Conservation (phyloP, 169 alveolate species). For the Amoebophrya sp. region DNA sequence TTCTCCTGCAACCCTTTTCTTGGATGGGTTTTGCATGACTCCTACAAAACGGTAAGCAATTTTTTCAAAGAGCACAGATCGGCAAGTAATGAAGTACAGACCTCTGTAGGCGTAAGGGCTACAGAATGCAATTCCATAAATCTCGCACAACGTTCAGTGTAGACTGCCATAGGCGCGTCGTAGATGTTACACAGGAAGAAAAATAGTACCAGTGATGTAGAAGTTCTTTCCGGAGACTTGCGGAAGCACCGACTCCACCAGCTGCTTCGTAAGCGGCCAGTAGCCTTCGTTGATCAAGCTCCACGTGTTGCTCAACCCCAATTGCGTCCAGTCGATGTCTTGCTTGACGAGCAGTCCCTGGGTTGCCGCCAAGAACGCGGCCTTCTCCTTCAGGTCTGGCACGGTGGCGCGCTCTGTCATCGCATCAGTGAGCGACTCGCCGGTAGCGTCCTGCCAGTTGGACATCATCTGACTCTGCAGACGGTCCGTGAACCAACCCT, state of each 20-base stretch:
- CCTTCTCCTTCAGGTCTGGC: neutral
- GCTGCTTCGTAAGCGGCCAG: neutral
- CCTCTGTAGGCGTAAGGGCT: too few relatives aligned
- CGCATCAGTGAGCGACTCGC: neutral
- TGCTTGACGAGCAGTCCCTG: neutral
- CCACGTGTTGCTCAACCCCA: neutral
- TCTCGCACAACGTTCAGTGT: too few relatives aligned
- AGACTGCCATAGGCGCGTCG: too few relatives aligned
- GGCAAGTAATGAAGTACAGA: too few relatives aligned
- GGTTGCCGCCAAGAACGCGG: neutral
- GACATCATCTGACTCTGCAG: neutral
- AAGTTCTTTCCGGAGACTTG: neutral
- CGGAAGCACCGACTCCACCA: neutral
- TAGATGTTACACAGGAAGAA: too few relatives aligned
- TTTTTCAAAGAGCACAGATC: too few relatives aligned
- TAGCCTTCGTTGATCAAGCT: neutral
- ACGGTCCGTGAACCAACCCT: neutral
- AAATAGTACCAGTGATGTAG: neutral
- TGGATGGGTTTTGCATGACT: too few relatives aligned
- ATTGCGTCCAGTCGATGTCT: neutral
- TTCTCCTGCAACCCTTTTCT: too few relatives aligned
- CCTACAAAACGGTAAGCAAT: too few relatives aligned
- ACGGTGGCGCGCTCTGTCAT: neutral
- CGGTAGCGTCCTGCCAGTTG: neutral
- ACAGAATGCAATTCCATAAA: too few relatives aligned